Evolutionary conservation across 257 asterid genomes (phyloP), one percentile per base, ranked within the genome.

Genomic region (Marsdenia floribunda): DNA sequence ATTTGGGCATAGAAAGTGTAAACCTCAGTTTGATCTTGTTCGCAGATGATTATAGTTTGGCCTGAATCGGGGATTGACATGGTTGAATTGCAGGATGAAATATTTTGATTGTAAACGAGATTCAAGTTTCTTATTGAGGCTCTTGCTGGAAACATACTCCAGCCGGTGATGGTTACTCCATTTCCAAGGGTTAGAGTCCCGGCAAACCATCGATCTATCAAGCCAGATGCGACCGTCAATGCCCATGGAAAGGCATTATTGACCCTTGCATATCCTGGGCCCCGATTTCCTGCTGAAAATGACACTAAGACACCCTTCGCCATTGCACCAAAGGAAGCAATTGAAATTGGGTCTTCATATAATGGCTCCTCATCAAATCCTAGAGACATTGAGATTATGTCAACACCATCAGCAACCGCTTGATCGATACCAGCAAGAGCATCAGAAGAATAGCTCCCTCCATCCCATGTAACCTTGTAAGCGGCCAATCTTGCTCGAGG

Each of bases 341-440:
- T 80, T 6, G 87, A 80, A 22, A 83, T 64, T 0, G 87, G 87
- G 52, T 86, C 79, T 63, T 83, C 72, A 61, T 83, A 79, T 10
- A 86, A 50, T 8, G 80, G 82, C 8, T n/a, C 58, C 0, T 2
- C 58, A 50, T 71, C 58, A 13, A 64, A 78, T 0, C 87, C 84
- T 68, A 84, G 15, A 0, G 87, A 87, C 65, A 87, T 80, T 7
- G 90, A 82, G 21, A 87, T 72, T 0, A 87, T 68, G 40, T 87
- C 88, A 21, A 87, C 87, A 0, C 88, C 88, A 42, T 87, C 88
- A 5, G 82, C 87, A 2, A 82, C 83, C 1, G 88, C 92, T 33
- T 84, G 85, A 29, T 87, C 92, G 77, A 85, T 84, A 0, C 80
- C 90, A 2, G 92, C 92, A 47, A 87, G 87, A 67, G 78, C 87